Evolutionary conservation across 1,284 basidiomycete genomes (phyloP), one percentile per base, ranked within the genome.

Genomic region (Rhizoctonia solani): DNA sequence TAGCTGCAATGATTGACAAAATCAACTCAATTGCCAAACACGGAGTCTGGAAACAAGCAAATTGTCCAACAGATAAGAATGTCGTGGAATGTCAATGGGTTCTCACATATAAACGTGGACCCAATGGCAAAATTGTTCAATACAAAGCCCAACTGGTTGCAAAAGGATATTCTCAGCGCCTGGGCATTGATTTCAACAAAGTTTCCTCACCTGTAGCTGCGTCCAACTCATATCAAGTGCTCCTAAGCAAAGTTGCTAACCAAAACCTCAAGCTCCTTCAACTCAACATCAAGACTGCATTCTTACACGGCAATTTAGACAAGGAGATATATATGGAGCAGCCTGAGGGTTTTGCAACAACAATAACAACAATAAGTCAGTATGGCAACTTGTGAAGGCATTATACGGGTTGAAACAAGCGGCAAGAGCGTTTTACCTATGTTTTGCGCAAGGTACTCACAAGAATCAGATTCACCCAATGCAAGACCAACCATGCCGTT

Each of bases 161-260:
- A 0, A 74, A 77, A 46, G 82, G 81, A 1, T 83, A 79, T 73
- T 72, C 72, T 0, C 83, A 84, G 70, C 67, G 73, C n/a, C n/a
- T n/a, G n/a, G n/a, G n/a, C n/a, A n/a, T n/a, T n/a, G n/a, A n/a
- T n/a, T n/a, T n/a, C n/a, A 0, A 72, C 73, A 73, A 82, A 34
- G 81, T 78, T 0, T 81, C 74, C 58, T 72, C 79, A 0, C 81
- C 80, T 0, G 75, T 81, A 0, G 76, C 76, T 4, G 72, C 75
- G 13, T 73, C 78, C 2, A 59, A 75, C 0, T 76, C 78, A 0
- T 74, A 81, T 14, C 69, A 76, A 0, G 63, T 75, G 0, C 56
- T 81, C 1, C 72, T 82, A 0, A 74, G 79, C 0, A 66, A 81
- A 0, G 78, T 79, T 4, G 76, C 79, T 1, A 65, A 67, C 16